phyloP scores from a whole-genome alignment of 1,139 yeast genomes.

The Scheffersomyces segobiensis region DNA sequence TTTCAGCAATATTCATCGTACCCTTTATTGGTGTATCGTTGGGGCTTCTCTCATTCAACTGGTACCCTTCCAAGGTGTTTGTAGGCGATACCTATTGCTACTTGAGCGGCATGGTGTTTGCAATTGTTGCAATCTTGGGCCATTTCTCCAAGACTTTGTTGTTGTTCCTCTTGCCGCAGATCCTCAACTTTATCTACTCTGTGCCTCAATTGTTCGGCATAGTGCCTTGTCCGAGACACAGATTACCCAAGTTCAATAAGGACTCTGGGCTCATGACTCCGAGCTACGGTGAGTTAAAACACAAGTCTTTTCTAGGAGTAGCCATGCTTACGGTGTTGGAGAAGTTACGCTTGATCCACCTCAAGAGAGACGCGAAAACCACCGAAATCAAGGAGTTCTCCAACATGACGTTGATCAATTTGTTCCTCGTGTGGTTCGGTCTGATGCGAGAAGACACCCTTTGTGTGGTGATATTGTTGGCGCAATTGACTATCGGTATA shows the following conservation, averaged over 20 bases:
- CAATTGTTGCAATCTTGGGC: slow-evolving; percentile 93
- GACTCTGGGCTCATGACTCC: slow-evolving; percentile 76
- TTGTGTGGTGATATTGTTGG: slow-evolving; percentile 55
- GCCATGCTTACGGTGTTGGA: slow-evolving; percentile 37
- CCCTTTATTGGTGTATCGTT: slow-evolving; percentile 88
- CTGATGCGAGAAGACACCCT: slow-evolving; percentile 83
- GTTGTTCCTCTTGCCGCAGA: slow-evolving; percentile 85
- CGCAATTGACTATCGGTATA: slow-evolving; percentile 70
- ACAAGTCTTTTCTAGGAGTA: slow-evolving; percentile 15
- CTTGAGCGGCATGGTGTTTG: slow-evolving; percentile 98
- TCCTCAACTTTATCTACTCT: slow-evolving; percentile 83
- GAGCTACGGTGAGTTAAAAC: slow-evolving; percentile 37
- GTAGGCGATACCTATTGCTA: slow-evolving; percentile 99
- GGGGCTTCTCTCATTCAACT: slow-evolving; percentile 75
- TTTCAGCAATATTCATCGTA: slow-evolving; percentile 74
- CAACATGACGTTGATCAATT: slow-evolving; percentile 84
- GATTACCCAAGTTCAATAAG: slow-evolving; percentile 76
- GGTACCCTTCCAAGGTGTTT: slow-evolving; percentile 90
- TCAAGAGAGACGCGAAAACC: slow-evolving; percentile 36
- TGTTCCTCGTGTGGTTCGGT: slow-evolving; percentile 81
- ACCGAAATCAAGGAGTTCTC: slow-evolving; percentile 53
- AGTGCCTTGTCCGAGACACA: slow-evolving; percentile 93
- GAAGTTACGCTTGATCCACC: slow-evolving; percentile 49
- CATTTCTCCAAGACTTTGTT: slow-evolving; percentile 93
- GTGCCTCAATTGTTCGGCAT: slow-evolving; percentile 85